phyloP scores from a whole-genome alignment of 129 eudicot species.

The Escallonia rubra region DNA sequence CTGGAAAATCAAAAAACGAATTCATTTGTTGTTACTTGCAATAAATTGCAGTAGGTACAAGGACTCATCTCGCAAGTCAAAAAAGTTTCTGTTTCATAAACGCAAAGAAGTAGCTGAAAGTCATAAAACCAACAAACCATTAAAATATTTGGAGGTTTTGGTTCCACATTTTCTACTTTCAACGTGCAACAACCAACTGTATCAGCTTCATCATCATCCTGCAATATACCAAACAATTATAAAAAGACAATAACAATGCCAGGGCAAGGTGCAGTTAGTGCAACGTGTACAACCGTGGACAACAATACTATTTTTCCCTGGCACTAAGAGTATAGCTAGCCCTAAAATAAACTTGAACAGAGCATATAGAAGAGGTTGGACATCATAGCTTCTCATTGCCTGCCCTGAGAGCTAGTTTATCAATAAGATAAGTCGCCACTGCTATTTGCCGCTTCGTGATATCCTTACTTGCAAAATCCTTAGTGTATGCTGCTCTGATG shows the following conservation, averaged over 20 bases:
- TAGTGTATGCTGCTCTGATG: conserved; percentile 71
- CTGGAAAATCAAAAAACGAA: conserved; percentile 34
- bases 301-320: not conserved
- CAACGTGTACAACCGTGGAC: no score
- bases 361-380: no score
- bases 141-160: conserved; percentile 79
- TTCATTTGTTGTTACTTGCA: conserved; percentile 1
- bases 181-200: conserved; percentile 98
- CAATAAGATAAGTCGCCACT: conserved; percentile 91
- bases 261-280: no score
- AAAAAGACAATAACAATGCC: not conserved
- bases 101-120: no score
- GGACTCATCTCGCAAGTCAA: not conserved
- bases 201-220: conserved; percentile 99
- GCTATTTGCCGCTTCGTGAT: conserved; percentile 67
- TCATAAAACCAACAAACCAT: conserved; percentile 39
- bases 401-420: conserved; percentile 90
- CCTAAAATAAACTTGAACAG: no score
- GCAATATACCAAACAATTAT: conserved; percentile 15
- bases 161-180: conserved; percentile 91
- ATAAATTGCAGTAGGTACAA: not conserved
- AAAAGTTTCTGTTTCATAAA: not conserved
- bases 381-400: conserved; percentile 81
- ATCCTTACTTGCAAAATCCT: conserved; percentile 69
- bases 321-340: no score